phyloP scores from a whole-genome alignment of 208 protist genomes.

The Trypanosoma mega region DNA sequence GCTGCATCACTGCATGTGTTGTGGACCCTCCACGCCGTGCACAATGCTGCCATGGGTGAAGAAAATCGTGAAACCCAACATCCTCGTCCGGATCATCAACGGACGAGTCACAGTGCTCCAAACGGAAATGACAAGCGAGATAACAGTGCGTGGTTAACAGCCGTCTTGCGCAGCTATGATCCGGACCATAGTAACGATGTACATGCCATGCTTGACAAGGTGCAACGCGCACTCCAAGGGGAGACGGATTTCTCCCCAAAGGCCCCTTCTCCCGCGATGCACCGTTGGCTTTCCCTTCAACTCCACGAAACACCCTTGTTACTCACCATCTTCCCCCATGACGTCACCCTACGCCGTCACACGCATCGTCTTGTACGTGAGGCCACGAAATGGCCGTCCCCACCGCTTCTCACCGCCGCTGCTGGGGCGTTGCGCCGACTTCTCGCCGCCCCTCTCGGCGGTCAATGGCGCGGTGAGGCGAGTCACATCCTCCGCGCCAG shows the following conservation, averaged over 20 bases:
- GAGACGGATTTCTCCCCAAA: neutral
- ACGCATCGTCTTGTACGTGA: neutral
- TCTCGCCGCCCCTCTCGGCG: neutral
- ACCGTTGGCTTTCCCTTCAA: neutral
- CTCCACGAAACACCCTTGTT: neutral
- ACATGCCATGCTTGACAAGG: neutral
- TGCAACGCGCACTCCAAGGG: neutral
- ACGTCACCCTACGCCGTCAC: slow-evolving; percentile 1
- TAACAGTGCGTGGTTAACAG: slow-evolving; percentile 8
- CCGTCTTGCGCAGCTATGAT: slow-evolving; percentile 14
- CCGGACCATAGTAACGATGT: slow-evolving; percentile 10
- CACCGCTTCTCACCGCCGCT: too few relatives aligned
- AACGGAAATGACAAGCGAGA: neutral
- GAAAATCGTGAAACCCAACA: too few relatives aligned
- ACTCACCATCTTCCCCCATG: neutral
- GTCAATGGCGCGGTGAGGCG: slow-evolving; percentile 23
- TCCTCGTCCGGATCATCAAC: too few relatives aligned
- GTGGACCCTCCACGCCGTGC: too few relatives aligned
- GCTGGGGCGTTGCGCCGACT: too few relatives aligned
- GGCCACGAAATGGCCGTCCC: neutral
- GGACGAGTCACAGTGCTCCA: neutral
- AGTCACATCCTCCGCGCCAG: slow-evolving; percentile 27
- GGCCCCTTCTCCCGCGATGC: neutral
- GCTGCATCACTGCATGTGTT: too few relatives aligned
- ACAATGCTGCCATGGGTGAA: too few relatives aligned